A percentile compares a stretch with the other conserved stretches of the same genome.
Conservation (phyloP, 768 basidiomycete species). For the Lyophyllum shimeji region DNA sequence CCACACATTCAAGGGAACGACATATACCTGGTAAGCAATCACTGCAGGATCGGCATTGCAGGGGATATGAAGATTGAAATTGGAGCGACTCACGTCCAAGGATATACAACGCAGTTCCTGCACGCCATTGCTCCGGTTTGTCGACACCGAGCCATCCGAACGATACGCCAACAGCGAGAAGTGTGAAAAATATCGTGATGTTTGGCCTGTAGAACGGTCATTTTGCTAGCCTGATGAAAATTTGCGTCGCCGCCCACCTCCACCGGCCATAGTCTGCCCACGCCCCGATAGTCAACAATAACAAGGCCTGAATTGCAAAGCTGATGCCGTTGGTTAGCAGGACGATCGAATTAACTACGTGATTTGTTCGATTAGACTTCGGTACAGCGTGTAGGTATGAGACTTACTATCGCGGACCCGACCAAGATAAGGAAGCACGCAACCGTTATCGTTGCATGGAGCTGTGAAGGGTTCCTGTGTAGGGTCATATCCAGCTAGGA, state of each 20-base stretch:
- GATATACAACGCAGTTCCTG: slow-evolving; percentile 61
- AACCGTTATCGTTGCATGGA: slow-evolving; percentile 52
- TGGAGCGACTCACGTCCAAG: slow-evolving; percentile 50
- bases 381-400: neutral
- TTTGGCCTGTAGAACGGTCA: slow-evolving; percentile 50
- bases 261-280: slow-evolving; percentile 85
- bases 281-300: slow-evolving; percentile 66
- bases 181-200: slow-evolving; percentile 73
- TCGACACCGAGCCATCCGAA: slow-evolving; percentile 81
- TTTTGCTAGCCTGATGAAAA: neutral
- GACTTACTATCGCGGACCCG: slow-evolving; percentile 56
- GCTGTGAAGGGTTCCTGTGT: slow-evolving; percentile 50
- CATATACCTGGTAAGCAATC: slow-evolving; percentile 66
- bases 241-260: slow-evolving; percentile 42
- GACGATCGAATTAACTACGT: slow-evolving; percentile 72
- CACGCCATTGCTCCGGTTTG: slow-evolving; percentile 60
- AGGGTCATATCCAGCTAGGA: slow-evolving; percentile 72
- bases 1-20: too few species aligned
- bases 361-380: neutral
- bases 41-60: slow-evolving; percentile 33
- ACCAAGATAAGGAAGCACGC: slow-evolving; percentile 69
- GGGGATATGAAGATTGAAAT: neutral
- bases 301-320: slow-evolving; percentile 71
- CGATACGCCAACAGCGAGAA: slow-evolving; percentile 63
- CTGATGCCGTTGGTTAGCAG: slow-evolving; percentile 78